phyloP scores from a whole-genome alignment of 2,329 filamentous ascomycete genomes.

The Colletotrichum incanum region DNA sequence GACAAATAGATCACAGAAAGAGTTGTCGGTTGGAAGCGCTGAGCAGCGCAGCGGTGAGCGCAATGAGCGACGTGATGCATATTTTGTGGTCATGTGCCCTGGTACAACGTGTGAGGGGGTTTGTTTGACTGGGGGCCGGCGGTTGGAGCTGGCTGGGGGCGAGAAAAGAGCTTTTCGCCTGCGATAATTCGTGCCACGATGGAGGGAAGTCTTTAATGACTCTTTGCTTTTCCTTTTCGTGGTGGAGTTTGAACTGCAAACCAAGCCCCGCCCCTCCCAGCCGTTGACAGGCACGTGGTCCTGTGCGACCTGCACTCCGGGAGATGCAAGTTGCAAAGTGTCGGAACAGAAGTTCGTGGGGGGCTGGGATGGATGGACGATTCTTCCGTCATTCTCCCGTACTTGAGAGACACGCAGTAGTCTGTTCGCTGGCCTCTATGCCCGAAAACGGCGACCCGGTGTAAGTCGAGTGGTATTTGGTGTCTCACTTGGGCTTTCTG shows the following conservation, averaged over 20 bases:
- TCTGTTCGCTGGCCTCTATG: not conserved
- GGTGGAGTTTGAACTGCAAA: not conserved
- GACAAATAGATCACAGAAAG: not conserved
- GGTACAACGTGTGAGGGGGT: conserved; percentile 23
- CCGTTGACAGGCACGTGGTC: conserved; percentile 34
- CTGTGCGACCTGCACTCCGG: conserved; percentile 17
- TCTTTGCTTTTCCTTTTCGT: conserved; percentile 2
- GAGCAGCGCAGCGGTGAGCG: conserved; percentile 35
- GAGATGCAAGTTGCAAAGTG: conserved; percentile 7
- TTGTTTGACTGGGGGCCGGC: conserved; percentile 8
- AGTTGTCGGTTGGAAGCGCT: not conserved
- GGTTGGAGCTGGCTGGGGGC: conserved; percentile 8
- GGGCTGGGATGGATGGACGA: conserved; percentile 3
- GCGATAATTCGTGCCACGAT: conserved; percentile 35
- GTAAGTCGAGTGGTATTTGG: conserved; percentile 3
- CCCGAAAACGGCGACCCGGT: conserved; percentile 1
- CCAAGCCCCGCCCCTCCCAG: conserved; percentile 15
- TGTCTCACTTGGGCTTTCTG: conserved; percentile 20
- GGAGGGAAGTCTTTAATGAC: conserved; percentile 6
- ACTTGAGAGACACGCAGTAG: not conserved
- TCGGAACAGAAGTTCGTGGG: not conserved
- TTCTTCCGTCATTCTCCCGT: conserved; percentile 1
- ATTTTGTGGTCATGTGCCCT: conserved; percentile 36
- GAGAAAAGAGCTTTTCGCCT: not conserved
- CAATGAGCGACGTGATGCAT: conserved; percentile 30